These are phyloP conservation scores for Russula vinacea DNA, from an alignment of 768 basidiomycete genomes.

Conservation along the genomic window DNA sequence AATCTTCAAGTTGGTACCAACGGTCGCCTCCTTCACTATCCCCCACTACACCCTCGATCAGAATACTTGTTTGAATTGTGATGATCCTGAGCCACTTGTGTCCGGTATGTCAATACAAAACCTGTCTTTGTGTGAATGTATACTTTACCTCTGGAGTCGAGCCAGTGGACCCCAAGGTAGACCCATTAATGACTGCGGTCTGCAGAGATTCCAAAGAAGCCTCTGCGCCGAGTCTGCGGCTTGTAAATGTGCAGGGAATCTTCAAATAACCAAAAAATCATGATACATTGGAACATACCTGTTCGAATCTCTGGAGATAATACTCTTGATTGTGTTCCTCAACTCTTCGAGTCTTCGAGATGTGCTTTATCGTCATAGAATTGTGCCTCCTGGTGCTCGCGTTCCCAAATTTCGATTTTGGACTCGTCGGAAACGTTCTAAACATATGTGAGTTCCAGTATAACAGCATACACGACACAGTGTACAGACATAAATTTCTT, in stretches of 20 bases:
- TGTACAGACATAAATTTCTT: slow-evolving; percentile 8
- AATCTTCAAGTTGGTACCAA: neutral
- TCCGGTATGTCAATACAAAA: neutral
- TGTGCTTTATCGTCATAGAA: slow-evolving; percentile 14
- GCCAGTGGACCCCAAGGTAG: neutral
- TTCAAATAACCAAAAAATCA: neutral
- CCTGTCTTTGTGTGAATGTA: neutral
- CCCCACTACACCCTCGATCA: slow-evolving; percentile 20
- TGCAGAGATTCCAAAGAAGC: slow-evolving; percentile 8
- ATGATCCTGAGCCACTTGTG: slow-evolving; percentile 16
- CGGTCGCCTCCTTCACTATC: neutral
- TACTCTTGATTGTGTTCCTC: neutral
- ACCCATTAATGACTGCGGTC: neutral
- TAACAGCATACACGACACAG: neutral
- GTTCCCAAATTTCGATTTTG: neutral
- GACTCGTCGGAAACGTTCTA: slow-evolving; percentile 7
- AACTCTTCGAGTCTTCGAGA: slow-evolving; percentile 17
- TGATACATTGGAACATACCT: neutral
- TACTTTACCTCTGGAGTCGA: slow-evolving; percentile 2
- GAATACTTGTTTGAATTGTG: slow-evolving; percentile 24
- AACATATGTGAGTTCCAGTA: neutral
- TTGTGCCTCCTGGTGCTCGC: slow-evolving; percentile 16
- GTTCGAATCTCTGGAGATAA: neutral
- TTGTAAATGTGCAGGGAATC: slow-evolving; percentile 12
- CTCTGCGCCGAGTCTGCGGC: too few relatives aligned